A percentile compares a stretch with the other conserved stretches of the same genome.
Evolutionary conservation across 306 rosid genomes (phyloP).

Genomic region (Vigna reflexopilosa): DNA sequence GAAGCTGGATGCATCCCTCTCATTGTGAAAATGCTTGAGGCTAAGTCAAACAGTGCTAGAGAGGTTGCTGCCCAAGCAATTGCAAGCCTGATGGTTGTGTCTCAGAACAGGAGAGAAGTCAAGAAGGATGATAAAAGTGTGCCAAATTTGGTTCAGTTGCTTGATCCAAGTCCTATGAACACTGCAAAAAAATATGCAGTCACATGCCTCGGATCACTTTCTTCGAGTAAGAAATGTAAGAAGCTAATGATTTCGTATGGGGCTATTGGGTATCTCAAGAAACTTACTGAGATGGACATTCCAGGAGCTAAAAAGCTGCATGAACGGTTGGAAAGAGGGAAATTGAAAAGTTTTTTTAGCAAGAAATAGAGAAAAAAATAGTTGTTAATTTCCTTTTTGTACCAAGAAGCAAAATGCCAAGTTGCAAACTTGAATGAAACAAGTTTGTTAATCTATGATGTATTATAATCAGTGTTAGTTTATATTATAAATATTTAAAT

Average conservation of each 20-base stretch:
- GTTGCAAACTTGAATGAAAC: slow-evolving; percentile 46
- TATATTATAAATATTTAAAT: slow-evolving; percentile 28
- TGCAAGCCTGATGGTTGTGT: slow-evolving; percentile 61
- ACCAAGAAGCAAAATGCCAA: slow-evolving; percentile 51
- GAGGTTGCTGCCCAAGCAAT: slow-evolving; percentile 83
- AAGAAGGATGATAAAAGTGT: slow-evolving; percentile 77
- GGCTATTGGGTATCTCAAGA: slow-evolving; percentile 93
- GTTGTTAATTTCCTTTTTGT: slow-evolving; percentile 26
- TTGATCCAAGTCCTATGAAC: slow-evolving; percentile 84
- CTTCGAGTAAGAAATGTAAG: slow-evolving; percentile 81
- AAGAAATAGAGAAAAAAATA: slow-evolving; percentile 56
- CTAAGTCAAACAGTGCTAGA: slow-evolving; percentile 68
- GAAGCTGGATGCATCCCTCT: slow-evolving; percentile 82
- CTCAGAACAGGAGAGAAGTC: slow-evolving; percentile 70
- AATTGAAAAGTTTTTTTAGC: slow-evolving; percentile 69
- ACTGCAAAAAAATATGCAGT: slow-evolving; percentile 90
- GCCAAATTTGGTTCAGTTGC: slow-evolving; percentile 87
- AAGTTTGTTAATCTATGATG: slow-evolving; percentile 52
- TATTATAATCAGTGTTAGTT: slow-evolving; percentile 23
- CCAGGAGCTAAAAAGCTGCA: slow-evolving; percentile 87
- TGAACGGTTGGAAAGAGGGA: slow-evolving; percentile 84
- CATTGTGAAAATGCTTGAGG: slow-evolving; percentile 85
- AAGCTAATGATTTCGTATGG: slow-evolving; percentile 93
- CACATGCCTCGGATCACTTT: slow-evolving; percentile 71
- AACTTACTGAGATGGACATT: slow-evolving; percentile 89